Evolutionary conservation across 1,139 yeast species (phyloP).

Genomic region (Debaryomyces sp.): DNA sequence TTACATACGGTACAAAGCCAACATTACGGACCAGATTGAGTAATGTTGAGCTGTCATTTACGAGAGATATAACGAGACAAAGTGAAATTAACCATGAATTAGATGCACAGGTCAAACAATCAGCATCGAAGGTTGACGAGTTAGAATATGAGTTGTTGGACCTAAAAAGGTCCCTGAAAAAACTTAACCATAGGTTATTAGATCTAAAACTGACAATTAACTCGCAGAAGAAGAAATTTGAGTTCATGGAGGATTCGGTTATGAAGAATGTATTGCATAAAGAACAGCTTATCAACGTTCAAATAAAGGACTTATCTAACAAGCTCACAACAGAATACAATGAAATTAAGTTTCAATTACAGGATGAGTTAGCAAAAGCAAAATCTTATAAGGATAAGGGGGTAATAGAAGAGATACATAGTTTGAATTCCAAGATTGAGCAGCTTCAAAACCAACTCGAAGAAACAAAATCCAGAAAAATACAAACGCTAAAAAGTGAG

Average conservation of each 20-base stretch:
- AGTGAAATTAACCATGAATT: slow-evolving; percentile 14
- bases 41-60: slow-evolving; percentile 8
- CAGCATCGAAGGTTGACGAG: slow-evolving; percentile 20
- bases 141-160: slow-evolving; percentile 26
- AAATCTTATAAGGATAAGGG: slow-evolving; percentile 29
- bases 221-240: slow-evolving; percentile 24
- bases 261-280: slow-evolving; percentile 30
- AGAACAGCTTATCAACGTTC: slow-evolving; percentile 29
- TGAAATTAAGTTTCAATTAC: slow-evolving; percentile 34
- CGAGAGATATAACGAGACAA: slow-evolving; percentile 10
- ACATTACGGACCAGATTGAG: slow-evolving; percentile 9
- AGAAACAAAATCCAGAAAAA: slow-evolving; percentile 15
- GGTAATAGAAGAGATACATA: slow-evolving; percentile 19
- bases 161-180: slow-evolving; percentile 25
- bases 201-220: slow-evolving; percentile 21
- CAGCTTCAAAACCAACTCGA: slow-evolving; percentile 16
- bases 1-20: not conserved
- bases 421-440: slow-evolving; percentile 16
- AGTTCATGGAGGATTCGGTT: slow-evolving; percentile 28
- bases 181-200: slow-evolving; percentile 21
- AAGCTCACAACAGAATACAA: slow-evolving; percentile 30
- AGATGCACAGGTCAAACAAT: slow-evolving; percentile 17
- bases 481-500: slow-evolving; percentile 18
- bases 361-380: slow-evolving; percentile 32
- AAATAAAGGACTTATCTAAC: slow-evolving; percentile 25